These are phyloP conservation scores for Cladosporium phlei DNA, from an alignment of 2,329 filamentous ascomycete species.

Conservation along the genomic window DNA sequence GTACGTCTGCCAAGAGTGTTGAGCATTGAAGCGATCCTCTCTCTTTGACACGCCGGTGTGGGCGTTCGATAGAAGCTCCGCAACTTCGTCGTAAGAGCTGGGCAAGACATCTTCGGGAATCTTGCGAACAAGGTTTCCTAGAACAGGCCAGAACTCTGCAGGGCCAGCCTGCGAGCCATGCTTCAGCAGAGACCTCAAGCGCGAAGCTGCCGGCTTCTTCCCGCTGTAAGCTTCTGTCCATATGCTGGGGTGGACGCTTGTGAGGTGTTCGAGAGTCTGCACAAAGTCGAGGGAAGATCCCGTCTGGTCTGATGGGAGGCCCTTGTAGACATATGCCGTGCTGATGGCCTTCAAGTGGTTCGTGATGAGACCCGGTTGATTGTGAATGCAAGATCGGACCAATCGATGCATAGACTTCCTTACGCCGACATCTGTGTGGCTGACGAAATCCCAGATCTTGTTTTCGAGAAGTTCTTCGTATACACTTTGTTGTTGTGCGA, in stretches of 20 bases:
- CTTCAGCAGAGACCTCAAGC: slow-evolving; percentile 68
- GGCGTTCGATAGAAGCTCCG: slow-evolving; percentile 61
- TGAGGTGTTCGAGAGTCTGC: slow-evolving; percentile 62
- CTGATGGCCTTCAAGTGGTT: slow-evolving; percentile 53
- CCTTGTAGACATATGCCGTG: slow-evolving; percentile 67
- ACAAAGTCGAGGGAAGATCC: slow-evolving; percentile 71
- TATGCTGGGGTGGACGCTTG: slow-evolving; percentile 58
- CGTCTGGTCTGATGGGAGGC: slow-evolving; percentile 65
- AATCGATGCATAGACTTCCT: slow-evolving; percentile 55
- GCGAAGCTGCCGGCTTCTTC: slow-evolving; percentile 52
- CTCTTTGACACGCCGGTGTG: slow-evolving; percentile 66
- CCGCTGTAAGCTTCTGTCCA: slow-evolving; percentile 66
- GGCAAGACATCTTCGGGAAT: slow-evolving; percentile 57
- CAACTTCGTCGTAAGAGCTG: slow-evolving; percentile 48
- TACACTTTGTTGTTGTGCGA: slow-evolving; percentile 55
- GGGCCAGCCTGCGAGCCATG: slow-evolving; percentile 79
- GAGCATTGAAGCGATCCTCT: slow-evolving; percentile 67
- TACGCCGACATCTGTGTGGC: slow-evolving; percentile 53
- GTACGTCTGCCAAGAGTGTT: slow-evolving; percentile 71
- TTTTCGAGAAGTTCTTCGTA: slow-evolving; percentile 66
- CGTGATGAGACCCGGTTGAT: slow-evolving; percentile 39
- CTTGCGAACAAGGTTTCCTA: slow-evolving; percentile 57
- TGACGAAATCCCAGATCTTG: slow-evolving; percentile 56
- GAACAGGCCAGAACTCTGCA: slow-evolving; percentile 65
- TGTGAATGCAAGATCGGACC: slow-evolving; percentile 47